phyloP scores from a whole-genome alignment of 441 rosid species.

The Gossypium davidsonii region DNA sequence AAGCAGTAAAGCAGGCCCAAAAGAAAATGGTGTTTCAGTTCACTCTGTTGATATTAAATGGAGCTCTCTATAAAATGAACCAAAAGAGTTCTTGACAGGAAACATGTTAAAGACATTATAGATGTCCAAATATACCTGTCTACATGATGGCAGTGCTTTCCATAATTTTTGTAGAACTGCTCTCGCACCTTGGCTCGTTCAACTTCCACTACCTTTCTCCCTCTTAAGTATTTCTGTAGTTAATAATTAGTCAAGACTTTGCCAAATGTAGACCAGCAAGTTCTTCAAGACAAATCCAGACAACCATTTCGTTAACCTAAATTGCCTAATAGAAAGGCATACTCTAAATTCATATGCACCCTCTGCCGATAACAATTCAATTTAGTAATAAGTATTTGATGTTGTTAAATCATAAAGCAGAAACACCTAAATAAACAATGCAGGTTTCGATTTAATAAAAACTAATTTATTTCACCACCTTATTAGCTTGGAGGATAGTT shows the following conservation, averaged over 20 bases:
- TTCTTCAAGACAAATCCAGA: conserved; percentile 6
- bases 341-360: background rate
- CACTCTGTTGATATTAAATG: background rate
- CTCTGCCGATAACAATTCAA: background rate
- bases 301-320: conserved; percentile 4
- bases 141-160: conserved; percentile 56
- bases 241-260: conserved; percentile 34
- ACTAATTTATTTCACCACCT: background rate
- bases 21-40: background rate
- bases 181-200: conserved; percentile 56
- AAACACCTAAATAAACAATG: background rate
- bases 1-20: background rate
- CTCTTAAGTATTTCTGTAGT: conserved; percentile 94
- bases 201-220: conserved; percentile 62
- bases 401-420: background rate
- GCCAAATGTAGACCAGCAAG: conserved; percentile 16
- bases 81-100: background rate
- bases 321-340: background rate
- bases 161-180: conserved; percentile 60
- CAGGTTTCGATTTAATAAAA: background rate
- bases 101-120: background rate
- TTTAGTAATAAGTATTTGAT: background rate
- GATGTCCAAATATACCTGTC: conserved; percentile 46
- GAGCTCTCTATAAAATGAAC: background rate
- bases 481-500: background rate